A percentile compares a stretch with the other conserved stretches of the same genome.
Conservation (phyloP, 306 rosid genomes). For the Gynostemma pentaphyllum region DNA sequence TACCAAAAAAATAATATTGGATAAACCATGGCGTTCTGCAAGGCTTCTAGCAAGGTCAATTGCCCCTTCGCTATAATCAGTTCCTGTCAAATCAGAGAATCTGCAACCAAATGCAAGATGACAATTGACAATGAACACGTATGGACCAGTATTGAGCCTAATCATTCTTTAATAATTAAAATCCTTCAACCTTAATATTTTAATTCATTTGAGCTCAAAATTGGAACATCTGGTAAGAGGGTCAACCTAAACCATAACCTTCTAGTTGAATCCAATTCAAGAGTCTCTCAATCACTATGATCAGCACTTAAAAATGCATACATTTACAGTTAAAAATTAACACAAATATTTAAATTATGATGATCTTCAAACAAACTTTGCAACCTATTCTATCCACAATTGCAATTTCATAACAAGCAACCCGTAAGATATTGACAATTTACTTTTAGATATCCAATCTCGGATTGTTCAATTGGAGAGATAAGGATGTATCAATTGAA, state of each 20-base stretch:
- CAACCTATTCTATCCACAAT: neutral
- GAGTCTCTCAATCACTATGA: neutral
- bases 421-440: too few relatives aligned
- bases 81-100: constrained; percentile 87
- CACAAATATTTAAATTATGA: too few relatives aligned
- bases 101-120: constrained; percentile 37
- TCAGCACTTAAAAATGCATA: neutral
- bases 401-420: neutral
- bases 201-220: neutral
- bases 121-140: constrained; percentile 6
- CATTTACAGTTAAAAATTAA: too few relatives aligned
- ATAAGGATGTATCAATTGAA: neutral
- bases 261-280: neutral
- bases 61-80: constrained; percentile 87
- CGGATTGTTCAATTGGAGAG: neutral
- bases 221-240: neutral
- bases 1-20: constrained; percentile 54
- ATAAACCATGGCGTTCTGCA: constrained; percentile 72
- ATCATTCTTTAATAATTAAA: neutral
- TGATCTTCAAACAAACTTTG: too few relatives aligned
- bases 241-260: neutral
- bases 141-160: neutral
- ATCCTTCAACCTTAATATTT: neutral
- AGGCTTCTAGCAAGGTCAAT: constrained; percentile 74
- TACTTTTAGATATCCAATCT: too few relatives aligned